These are phyloP conservation scores for Gymnopilus dilepis DNA, from an alignment of 768 basidiomycete genomes.

Conservation along the genomic window DNA sequence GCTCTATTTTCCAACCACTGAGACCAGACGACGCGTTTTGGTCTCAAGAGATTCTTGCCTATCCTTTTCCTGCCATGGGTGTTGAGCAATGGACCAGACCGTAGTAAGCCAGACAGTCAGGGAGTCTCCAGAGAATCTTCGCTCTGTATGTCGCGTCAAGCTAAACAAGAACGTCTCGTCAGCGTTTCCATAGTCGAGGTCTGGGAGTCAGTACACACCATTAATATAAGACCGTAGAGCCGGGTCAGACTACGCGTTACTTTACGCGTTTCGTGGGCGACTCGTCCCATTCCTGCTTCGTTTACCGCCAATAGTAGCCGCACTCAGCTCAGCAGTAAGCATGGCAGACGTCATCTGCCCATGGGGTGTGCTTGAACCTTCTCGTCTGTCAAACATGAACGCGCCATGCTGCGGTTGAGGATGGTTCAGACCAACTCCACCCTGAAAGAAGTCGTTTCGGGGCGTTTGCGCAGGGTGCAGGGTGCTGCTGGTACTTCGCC, in stretches of 20 bases:
- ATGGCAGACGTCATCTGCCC: slow-evolving; percentile 15
- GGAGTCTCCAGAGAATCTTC: too few species aligned
- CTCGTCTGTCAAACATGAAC: slow-evolving; percentile 30
- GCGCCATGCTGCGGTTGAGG: slow-evolving; percentile 20
- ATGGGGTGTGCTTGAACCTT: slow-evolving; percentile 41
- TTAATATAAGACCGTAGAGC: not conserved
- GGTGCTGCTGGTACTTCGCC: slow-evolving; percentile 13
- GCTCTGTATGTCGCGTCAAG: too few species aligned
- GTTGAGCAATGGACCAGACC: too few species aligned
- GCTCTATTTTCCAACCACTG: too few species aligned
- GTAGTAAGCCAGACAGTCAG: too few species aligned
- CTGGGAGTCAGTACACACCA: not conserved
- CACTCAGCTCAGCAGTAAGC: slow-evolving; percentile 23
- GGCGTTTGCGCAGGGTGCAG: slow-evolving; percentile 3
- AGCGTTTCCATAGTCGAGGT: not conserved
- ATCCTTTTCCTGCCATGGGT: too few species aligned
- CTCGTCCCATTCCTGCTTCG: slow-evolving; percentile 34
- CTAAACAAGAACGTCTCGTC: not conserved
- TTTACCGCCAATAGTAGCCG: slow-evolving; percentile 30
- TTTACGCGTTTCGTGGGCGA: slow-evolving; percentile 14
- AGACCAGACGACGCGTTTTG: too few species aligned
- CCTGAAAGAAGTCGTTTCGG: not conserved
- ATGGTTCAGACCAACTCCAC: not conserved
- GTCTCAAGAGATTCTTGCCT: too few species aligned
- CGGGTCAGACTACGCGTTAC: not conserved